Base-by-base conservation (phyloP, 164 flowering plant species). In the Chimonanthus praecox region DNA sequence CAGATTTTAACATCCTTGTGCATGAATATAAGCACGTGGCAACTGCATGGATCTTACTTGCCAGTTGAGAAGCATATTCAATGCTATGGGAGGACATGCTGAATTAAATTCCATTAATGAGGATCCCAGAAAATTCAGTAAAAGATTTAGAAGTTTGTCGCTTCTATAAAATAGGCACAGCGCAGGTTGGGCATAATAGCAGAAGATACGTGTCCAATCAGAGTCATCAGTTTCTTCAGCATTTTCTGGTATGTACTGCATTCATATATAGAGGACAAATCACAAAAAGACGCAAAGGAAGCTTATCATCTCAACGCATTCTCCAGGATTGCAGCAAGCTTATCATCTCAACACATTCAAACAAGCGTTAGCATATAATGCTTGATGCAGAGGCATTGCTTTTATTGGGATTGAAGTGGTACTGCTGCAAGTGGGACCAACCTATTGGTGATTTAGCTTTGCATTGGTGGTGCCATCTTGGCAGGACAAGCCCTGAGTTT, bases 121-220 rank as follows among this genome's bases (percentile, higher is more conserved):
- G 18, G 88, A 84, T 21, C 76, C 87, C 87, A 92, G 78, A 77
- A 63, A 54, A 45, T 82, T 78, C 80, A 90, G 72, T 15, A 88
- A 85, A 48, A 79, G 82, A 46, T 69, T 79, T 62, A 85, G 62
- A 75, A 89, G 85, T 65, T 74, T 83, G 61, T 69, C 70, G 71
- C 86, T 85, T 80, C 86, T 82, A 67, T 81, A 75, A 69, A 93
- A 84, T 77, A 93, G 76, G 76, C 87, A 64, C 73, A 84, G 78
- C 75, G 90, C 83, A 68, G 94, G 94, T 9, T 86, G 46, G 58
- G 82, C 71, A 79, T 86, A 91, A 74, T 90, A 86, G 18, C 54
- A 80, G 70, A 80, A 75, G 70, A 73, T 71, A 47, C 67, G 67
- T 8, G 58, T 54, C 78, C 20, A 71, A 64, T 70, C 47, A 47